Conservation (phyloP, 106 monocot genomes). For the Dendrobium catenatum region DNA sequence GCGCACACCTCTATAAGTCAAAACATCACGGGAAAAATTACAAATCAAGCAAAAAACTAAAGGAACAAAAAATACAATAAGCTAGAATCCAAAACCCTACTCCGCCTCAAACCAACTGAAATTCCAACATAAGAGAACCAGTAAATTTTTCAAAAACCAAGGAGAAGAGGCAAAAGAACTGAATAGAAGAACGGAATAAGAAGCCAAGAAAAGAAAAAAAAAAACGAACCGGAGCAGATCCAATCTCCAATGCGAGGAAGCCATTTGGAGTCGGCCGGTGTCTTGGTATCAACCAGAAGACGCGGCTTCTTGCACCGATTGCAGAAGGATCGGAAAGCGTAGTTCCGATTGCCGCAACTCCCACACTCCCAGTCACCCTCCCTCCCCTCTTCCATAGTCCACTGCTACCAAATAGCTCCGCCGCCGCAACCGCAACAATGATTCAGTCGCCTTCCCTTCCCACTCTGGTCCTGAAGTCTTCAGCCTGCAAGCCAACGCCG, state of each 20-base stretch:
- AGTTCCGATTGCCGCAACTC: constrained; percentile 83
- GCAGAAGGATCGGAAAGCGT: constrained; percentile 91
- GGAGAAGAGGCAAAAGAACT: background rate
- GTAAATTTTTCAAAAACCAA: background rate
- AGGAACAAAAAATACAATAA: background rate
- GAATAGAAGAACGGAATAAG: background rate
- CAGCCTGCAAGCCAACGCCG: background rate
- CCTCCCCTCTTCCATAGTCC: constrained; percentile 31
- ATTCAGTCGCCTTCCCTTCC: background rate
- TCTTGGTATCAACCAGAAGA: constrained; percentile 79
- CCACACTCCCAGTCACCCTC: constrained; percentile 97
- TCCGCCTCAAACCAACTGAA: background rate
- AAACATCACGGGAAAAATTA: background rate
- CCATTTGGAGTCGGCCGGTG: constrained; percentile 97
- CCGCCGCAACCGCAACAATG: background rate
- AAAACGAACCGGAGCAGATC: constrained; percentile 82
- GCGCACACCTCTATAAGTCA: background rate
- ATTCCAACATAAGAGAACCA: background rate
- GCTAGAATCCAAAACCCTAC: background rate
- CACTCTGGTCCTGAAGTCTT: background rate
- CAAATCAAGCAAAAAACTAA: background rate
- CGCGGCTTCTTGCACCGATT: constrained; percentile 97
- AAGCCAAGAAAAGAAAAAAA: no score
- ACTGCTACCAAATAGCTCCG: background rate
- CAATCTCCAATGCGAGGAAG: constrained; percentile 96